Conservation (phyloP, 2,329 filamentous ascomycete genomes). For the Aspergillus intermedius region DNA sequence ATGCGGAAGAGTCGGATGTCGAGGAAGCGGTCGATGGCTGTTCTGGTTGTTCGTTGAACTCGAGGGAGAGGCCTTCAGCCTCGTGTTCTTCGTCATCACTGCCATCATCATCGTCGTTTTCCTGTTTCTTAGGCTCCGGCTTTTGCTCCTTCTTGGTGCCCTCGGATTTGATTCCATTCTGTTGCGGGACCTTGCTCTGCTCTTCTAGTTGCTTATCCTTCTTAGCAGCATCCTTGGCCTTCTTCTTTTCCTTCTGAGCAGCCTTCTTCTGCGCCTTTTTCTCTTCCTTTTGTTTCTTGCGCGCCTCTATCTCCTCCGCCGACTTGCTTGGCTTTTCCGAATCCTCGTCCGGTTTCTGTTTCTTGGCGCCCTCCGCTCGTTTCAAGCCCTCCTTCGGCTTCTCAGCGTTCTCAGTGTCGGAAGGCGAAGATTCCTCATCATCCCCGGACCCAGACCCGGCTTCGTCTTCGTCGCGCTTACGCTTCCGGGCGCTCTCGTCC, state of each 20-base stretch:
- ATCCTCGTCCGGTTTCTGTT: constrained; percentile 47
- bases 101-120: constrained; percentile 14
- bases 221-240: constrained; percentile 32
- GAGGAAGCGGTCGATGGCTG: constrained; percentile 38
- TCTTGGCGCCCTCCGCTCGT: constrained; percentile 39
- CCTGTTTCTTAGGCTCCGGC: constrained; percentile 9
- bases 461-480: constrained; percentile 64
- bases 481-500: constrained; percentile 75
- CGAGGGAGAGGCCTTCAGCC: constrained; percentile 46
- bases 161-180: constrained; percentile 14
- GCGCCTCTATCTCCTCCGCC: constrained; percentile 28
- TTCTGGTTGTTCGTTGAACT: constrained; percentile 37
- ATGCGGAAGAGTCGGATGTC: constrained; percentile 52
- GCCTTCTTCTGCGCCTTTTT: constrained; percentile 39
- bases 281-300: constrained; percentile 44
- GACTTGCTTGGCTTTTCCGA: constrained; percentile 19
- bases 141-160: constrained; percentile 13
- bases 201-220: constrained; percentile 19
- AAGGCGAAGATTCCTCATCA: constrained; percentile 44
- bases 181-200: constrained; percentile 12
- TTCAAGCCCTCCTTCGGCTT: constrained; percentile 59
- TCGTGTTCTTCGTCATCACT: constrained; percentile 33
- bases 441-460: constrained; percentile 44
- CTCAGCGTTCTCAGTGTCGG: constrained; percentile 38
- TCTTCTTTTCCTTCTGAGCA: constrained; percentile 30